Conservation (phyloP, 352 stramenopile species). For the Phytophthora europaea region DNA sequence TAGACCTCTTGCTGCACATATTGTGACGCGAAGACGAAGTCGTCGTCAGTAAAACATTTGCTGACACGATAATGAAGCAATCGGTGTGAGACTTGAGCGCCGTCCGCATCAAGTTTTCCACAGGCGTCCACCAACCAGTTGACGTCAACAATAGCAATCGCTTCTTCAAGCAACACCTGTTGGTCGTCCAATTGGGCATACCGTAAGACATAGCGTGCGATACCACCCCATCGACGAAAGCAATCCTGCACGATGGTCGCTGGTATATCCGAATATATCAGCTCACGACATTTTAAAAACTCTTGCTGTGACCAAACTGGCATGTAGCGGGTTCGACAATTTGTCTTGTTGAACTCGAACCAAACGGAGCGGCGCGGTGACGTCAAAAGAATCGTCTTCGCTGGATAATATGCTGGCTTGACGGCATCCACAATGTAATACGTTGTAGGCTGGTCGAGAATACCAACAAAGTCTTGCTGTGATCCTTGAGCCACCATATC, state of each 20-base stretch:
- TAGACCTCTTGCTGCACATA: conserved; percentile 20
- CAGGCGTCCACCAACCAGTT: conserved; percentile 15
- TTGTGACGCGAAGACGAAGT: conserved; percentile 21
- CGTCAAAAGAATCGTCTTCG: conserved; percentile 45
- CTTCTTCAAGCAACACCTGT: conserved; percentile 10
- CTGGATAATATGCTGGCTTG: conserved; percentile 29
- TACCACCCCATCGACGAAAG: neutral
- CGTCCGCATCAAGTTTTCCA: conserved; percentile 12
- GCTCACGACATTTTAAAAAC: neutral
- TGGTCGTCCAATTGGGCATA: conserved; percentile 1
- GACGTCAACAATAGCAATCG: conserved; percentile 14
- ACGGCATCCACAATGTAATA: conserved; percentile 44
- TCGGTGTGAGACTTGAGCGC: conserved; percentile 9
- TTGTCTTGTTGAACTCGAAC: conserved; percentile 42
- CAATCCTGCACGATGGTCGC: neutral
- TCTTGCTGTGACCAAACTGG: neutral
- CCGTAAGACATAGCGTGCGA: conserved; percentile 4
- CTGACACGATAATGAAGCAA: conserved; percentile 26
- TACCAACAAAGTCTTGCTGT: conserved; percentile 34
- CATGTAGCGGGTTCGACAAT: conserved; percentile 15
- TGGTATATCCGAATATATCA: neutral
- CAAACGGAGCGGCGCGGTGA: conserved; percentile 25
- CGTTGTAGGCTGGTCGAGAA: conserved; percentile 32
- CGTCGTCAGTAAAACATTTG: conserved; percentile 1
- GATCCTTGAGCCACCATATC: conserved; percentile 30